Percentiles rank a stretch among this genome's conserved stretches.
Conservation (phyloP, 495 filamentous ascomycete species). For the Podospora comata region DNA sequence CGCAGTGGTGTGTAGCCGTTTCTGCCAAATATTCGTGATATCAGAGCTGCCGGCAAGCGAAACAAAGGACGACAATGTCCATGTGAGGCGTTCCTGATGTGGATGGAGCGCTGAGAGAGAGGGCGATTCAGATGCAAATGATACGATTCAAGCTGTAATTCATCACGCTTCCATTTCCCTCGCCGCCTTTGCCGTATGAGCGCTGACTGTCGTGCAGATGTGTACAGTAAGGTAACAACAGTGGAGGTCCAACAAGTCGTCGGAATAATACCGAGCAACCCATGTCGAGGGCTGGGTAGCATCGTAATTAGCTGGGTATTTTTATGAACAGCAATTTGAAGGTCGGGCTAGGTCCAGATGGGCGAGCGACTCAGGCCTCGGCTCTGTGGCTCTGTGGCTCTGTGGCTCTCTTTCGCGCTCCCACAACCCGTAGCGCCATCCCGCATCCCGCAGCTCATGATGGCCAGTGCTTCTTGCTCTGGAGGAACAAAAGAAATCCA, state of each 20-base stretch:
- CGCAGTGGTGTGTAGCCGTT: neutral
- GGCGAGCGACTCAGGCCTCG: constrained; percentile 12
- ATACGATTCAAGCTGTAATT: neutral
- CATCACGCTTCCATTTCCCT: constrained; percentile 1
- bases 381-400: constrained; percentile 8
- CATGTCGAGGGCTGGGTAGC: constrained; percentile 12
- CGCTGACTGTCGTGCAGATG: constrained; percentile 12
- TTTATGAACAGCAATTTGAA: constrained; percentile 22
- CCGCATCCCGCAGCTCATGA: constrained; percentile 7
- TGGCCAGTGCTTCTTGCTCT: constrained; percentile 18
- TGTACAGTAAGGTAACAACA: neutral
- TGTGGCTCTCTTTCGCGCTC: constrained; percentile 14
- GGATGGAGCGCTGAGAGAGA: neutral
- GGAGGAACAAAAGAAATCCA: constrained; percentile 7
- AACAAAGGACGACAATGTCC: neutral
- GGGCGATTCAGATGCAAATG: neutral
- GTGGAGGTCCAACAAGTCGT: neutral
- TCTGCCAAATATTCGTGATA: neutral
- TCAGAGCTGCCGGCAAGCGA: neutral
- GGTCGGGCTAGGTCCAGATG: neutral
- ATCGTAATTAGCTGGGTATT: constrained; percentile 13
- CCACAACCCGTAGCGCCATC: neutral
- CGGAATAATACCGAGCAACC: constrained; percentile 1
- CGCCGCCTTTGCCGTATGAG: constrained; percentile 23
- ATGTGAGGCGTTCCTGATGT: neutral